Evolutionary conservation across 805 yeast species (phyloP).

Genomic region (Lipomyces yamadae): DNA sequence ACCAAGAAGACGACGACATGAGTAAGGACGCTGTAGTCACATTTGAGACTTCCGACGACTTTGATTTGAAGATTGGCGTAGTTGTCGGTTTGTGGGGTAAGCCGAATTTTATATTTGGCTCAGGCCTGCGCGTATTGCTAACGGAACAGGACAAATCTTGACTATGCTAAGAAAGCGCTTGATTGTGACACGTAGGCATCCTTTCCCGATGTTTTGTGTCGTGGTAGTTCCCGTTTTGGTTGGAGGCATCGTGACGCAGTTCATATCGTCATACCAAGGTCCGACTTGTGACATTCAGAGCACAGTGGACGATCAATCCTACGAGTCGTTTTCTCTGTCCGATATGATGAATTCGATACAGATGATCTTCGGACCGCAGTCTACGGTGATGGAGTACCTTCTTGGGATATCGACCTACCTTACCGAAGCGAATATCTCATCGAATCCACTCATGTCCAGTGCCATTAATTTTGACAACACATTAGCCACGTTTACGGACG

Average conservation of each 20-base stretch:
- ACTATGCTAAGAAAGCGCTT: conserved; percentile 32
- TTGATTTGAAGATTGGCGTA: conserved; percentile 16
- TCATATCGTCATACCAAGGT: conserved; percentile 19
- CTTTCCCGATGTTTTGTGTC: conserved; percentile 22
- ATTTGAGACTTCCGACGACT: background rate
- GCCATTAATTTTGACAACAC: conserved; percentile 28
- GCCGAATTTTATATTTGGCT: background rate
- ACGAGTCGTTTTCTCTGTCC: conserved; percentile 9
- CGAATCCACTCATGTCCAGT: background rate
- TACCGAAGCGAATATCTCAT: background rate
- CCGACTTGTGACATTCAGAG: conserved; percentile 19
- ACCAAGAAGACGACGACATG: conserved; percentile 8
- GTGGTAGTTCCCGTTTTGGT: conserved; percentile 29
- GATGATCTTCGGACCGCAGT: conserved; percentile 21
- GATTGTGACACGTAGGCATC: conserved; percentile 25
- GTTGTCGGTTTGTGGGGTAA: conserved; percentile 25
- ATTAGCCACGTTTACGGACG: conserved; percentile 32
- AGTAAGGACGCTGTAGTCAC: conserved; percentile 1
- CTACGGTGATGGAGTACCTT: background rate
- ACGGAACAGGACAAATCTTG: conserved; percentile 21
- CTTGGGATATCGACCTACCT: conserved; percentile 16
- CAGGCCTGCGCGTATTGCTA: background rate
- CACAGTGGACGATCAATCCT: conserved; percentile 12
- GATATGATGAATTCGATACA: conserved; percentile 1
- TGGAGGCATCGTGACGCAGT: conserved; percentile 27